Evolutionary conservation across 2,329 filamentous ascomycete genomes (phyloP), one percentile per base, ranked within the genome.

Genomic region (Parastagonospora nodorum): DNA sequence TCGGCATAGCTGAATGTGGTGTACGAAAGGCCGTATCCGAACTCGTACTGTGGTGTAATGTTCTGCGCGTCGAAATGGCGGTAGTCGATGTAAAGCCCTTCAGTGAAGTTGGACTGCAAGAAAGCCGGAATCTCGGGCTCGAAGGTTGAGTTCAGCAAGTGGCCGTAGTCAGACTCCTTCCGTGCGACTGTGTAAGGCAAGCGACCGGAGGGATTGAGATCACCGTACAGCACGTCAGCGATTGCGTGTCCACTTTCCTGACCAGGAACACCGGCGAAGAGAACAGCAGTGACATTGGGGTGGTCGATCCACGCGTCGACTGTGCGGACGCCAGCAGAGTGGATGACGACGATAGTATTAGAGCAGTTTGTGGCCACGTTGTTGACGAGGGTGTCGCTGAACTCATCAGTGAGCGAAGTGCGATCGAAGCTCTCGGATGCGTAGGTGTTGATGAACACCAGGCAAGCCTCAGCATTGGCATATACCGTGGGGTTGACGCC

Each of bases 51-150:
- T 1, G 89, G 88, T 1, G 83, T 82, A 42, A 83, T 80, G 52
- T 83, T 77, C 33, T 79, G 66, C 58, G 78, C 78, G 73, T 94
- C 89, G 42, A 94, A 89, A 63, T 85, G 78, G 38, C 88, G 84
- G 75, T 91, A 90, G 72, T 94, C 90, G 67, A 94, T 91, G 71
- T 91, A 90, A 45, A 88, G 77, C 5, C 90, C 90, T 69, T 94
- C 90, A 2, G 77, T 77, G 68, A 90, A 95, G 62, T 90, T 81
- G 14, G 84, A 75, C 63, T 94, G 89, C n/a, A 89, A 88, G 8
- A 85, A 82, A 15, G 87, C 82, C 60, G 83, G 71, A 71, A 85
- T 85, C 7, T 64, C 61, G 6, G 46, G 39, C 11, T 64, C 55
- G 9, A 72, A 59, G 11, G 67, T 67, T 1, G 59, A 60, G 40